phyloP scores from a whole-genome alignment of 257 asterid genomes.

The Primulina tabacum region DNA sequence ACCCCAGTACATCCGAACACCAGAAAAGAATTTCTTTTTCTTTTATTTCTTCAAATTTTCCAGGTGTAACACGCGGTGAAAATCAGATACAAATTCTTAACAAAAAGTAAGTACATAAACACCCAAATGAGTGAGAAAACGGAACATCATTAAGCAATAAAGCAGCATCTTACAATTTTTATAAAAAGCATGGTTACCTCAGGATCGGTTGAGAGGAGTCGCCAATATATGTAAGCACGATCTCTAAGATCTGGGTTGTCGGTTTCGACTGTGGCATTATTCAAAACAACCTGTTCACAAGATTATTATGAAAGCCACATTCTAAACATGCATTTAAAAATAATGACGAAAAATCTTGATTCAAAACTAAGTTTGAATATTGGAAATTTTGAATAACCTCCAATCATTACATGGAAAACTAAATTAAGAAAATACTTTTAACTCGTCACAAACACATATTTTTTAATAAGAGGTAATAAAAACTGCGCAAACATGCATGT shows the following conservation, averaged over 20 bases:
- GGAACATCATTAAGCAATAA: constrained; percentile 19
- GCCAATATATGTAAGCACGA: constrained; percentile 99
- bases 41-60: background rate
- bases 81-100: constrained; percentile 20
- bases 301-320: constrained; percentile 19
- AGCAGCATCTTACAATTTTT: constrained; percentile 19
- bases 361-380: background rate
- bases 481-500: background rate
- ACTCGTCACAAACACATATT: background rate
- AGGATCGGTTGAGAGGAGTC: constrained; percentile 98
- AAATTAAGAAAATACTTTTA: background rate
- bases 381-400: background rate
- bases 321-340: background rate
- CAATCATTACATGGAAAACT: background rate
- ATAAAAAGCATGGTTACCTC: constrained; percentile 59
- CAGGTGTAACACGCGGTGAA: constrained; percentile 1
- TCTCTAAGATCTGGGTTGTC: constrained; percentile 98
- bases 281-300: constrained; percentile 75
- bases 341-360: background rate
- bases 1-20: background rate
- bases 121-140: background rate
- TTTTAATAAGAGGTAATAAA: background rate
- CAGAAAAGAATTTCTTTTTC: background rate
- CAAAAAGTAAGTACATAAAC: background rate
- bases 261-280: constrained; percentile 98